Evolutionary conservation across 2,329 filamentous ascomycete species (phyloP), one percentile per base, ranked within the genome.

Genomic region (Neospermospora avenae): DNA sequence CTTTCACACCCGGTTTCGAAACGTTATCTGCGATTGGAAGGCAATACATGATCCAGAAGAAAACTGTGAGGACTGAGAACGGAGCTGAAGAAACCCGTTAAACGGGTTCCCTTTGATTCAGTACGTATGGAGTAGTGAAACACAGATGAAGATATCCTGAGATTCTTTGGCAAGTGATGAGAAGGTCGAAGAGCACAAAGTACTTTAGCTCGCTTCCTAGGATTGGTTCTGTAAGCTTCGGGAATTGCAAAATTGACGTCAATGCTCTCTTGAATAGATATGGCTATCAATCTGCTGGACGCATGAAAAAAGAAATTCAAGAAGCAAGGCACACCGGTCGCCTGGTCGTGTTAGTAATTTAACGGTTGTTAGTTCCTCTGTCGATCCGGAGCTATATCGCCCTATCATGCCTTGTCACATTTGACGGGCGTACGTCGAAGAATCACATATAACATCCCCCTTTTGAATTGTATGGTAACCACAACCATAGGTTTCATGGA

Each of bases 331-430:
- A 44, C 22, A 48, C 16, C 45, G 13, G 31, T 2, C 35, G 49
- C 3, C 48, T 18, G 28, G 20, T 41, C 49, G 28, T 10, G 25
- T 54, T 28, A 20, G 51, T 42, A 34, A 28, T 42, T 42, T 13
- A 11, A 41, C 35, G 37, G 51, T n/a, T 54, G 20, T 34, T 31
- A 25, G 28, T 42, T 25, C 51, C 37, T 18, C 34, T 25, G 34
- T 41, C 34, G 51, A 54, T 54, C 35, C 51, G 35, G 51, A 54
- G 51, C 20, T 22, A 22, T 35, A n/a, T n/a, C n/a, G n/a, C n/a
- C n/a, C n/a, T n/a, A n/a, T 41, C 8, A 25, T 28, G 20, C 18
- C 48, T 34, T 41, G 13, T 22, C 51, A 28, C 18, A 35, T 14
- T 7, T 37, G 11, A 13, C 31, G 14, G 34, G n/a, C 31, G 25